Evolutionary conservation across 2,329 filamentous ascomycete species (phyloP), one percentile per base, ranked within the genome.

Genomic region (Hypoxylon sp.): DNA sequence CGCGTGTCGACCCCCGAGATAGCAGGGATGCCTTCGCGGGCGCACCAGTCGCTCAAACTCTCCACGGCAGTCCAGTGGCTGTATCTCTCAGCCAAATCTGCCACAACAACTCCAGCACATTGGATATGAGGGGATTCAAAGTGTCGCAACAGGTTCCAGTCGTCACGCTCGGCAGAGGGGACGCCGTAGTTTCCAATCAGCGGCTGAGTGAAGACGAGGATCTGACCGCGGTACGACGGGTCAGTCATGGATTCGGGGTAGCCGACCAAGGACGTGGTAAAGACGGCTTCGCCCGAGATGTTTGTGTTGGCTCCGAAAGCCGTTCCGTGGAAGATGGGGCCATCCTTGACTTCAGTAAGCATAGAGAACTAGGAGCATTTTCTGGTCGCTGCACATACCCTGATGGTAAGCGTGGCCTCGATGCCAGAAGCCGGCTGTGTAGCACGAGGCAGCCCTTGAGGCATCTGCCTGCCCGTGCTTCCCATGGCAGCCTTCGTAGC

Each of bases 61-160:
- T 99, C 92, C 9, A 99, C 94, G 29, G 95, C 95, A 61, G 95
- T 98, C 95, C 95, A 99, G 75, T 99, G 95, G 77, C 92, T 97
- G 84, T 98, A 97, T 74, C 93, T 86, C 74, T 91, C 83, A 40
- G 95, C 94, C 63, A 94, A 92, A 74, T 99, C 95, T 69, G 94
- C 92, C 50, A 99, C 95, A 42, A 99, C 94, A 48, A 99, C 90
- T 77, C 93, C 95, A 61, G 91, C 91, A 58, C 94, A 96, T 81
- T 99, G 95, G 66, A 99, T 93, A 78, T 98, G 92, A 49, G 95
- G 95, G 23, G 92, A 97, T 79, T 99, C 95, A 72, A 99, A 99
- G 83, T 98, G 96, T 80, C 95, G 95, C 74, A 98, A 83, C 58
- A 99, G 86, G 69, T 95, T 95, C 77, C 87, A 91, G 76, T 93